phyloP scores from a whole-genome alignment of 805 yeast genomes.

The Wickerhamomyces silvicola region DNA sequence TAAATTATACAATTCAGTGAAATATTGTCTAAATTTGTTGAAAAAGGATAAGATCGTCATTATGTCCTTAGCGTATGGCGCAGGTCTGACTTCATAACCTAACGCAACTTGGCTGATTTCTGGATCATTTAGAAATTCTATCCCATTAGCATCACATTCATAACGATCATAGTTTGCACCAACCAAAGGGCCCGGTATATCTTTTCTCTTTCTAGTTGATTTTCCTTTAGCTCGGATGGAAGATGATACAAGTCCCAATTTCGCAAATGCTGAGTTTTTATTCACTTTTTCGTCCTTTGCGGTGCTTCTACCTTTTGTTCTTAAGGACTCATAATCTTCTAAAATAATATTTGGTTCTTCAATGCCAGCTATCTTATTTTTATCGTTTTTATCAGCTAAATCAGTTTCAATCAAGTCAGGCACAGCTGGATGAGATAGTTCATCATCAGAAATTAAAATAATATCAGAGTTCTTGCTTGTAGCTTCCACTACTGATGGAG shows the following conservation, averaged over 20 bases:
- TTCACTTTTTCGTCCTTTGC: constrained; percentile 7
- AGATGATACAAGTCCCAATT: constrained; percentile 9
- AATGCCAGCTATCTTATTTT: not conserved
- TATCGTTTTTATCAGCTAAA: not conserved
- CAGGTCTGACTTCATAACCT: constrained; percentile 19
- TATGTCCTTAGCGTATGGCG: constrained; percentile 20
- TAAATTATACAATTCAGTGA: constrained; percentile 13
- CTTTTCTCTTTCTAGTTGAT: constrained; percentile 11
- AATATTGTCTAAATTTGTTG: constrained; percentile 14
- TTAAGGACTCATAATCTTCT: constrained; percentile 15
- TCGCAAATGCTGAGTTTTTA: constrained; percentile 7
- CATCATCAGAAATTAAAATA: not conserved
- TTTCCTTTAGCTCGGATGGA: not conserved
- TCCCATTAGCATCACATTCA: constrained; percentile 4
- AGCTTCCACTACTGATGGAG: no score
- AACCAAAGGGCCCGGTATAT: constrained; percentile 19
- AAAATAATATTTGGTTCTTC: constrained; percentile 10
- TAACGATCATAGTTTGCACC: constrained; percentile 12
- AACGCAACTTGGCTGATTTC: constrained; percentile 15
- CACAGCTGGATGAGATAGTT: no score
- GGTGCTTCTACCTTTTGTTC: constrained; percentile 19
- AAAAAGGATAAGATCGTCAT: constrained; percentile 15
- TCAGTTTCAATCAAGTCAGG: no score
- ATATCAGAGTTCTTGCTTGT: no score
- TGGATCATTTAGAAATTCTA: not conserved